phyloP scores from a whole-genome alignment of 352 stramenopile genomes.

The Thalassiosira pacifica region DNA sequence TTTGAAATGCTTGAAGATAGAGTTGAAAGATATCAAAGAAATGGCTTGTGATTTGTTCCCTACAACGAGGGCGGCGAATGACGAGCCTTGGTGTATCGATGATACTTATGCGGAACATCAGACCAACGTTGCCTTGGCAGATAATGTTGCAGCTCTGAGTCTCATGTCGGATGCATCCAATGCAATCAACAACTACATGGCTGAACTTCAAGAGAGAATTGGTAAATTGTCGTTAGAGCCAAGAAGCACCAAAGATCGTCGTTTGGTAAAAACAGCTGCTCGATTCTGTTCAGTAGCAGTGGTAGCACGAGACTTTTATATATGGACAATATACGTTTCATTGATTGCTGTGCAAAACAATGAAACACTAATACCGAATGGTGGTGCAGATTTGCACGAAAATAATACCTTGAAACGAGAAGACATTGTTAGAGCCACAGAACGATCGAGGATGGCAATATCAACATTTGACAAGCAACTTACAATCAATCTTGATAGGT shows the following conservation, averaged over 20 bases:
- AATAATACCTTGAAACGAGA: conserved; percentile 8
- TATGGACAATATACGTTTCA: conserved; percentile 34
- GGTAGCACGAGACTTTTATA: conserved; percentile 40
- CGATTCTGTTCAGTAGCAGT: conserved; percentile 31
- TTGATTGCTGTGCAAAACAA: conserved; percentile 27
- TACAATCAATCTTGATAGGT: conserved; percentile 65
- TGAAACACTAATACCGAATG: not conserved
- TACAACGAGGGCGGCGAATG: conserved; percentile 12
- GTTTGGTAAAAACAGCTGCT: conserved; percentile 26
- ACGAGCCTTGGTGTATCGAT: conserved; percentile 15
- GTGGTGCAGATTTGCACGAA: not conserved
- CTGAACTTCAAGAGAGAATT: conserved; percentile 21
- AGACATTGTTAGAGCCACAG: conserved; percentile 64
- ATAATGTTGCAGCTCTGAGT: conserved; percentile 57
- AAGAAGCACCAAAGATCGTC: conserved; percentile 40
- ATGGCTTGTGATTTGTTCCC: conserved; percentile 30
- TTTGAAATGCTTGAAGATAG: conserved; percentile 17
- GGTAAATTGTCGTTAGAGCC: conserved; percentile 13
- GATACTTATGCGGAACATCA: conserved; percentile 47
- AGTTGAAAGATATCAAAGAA: conserved; percentile 16
- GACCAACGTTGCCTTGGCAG: conserved; percentile 27
- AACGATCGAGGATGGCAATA: conserved; percentile 70
- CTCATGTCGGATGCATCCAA: conserved; percentile 71
- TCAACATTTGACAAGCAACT: conserved; percentile 71
- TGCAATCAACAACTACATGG: conserved; percentile 47